Percentiles rank a stretch among this genome's conserved stretches.
These are phyloP conservation scores for Aspergillus melleus DNA, from an alignment of 2,329 filamentous ascomycete genomes.

Conservation along the genomic window DNA sequence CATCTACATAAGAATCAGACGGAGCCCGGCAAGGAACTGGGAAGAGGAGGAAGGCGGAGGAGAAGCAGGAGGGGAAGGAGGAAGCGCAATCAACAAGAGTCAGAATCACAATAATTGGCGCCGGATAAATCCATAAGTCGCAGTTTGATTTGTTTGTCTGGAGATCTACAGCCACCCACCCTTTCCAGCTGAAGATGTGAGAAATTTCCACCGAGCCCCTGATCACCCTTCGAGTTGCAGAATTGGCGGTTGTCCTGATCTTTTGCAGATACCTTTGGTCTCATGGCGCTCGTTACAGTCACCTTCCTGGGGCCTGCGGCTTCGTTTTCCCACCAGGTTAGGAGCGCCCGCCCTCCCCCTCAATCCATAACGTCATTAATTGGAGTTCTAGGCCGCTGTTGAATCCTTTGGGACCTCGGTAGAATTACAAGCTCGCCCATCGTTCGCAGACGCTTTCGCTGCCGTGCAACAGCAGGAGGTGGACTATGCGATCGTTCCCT, in stretches of 20 bases:
- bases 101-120: neutral
- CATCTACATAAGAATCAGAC: neutral
- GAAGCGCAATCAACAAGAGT: too few species aligned
- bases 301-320: slow-evolving; percentile 65
- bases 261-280: neutral
- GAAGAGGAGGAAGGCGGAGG: neutral
- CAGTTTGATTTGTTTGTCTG: slow-evolving; percentile 27
- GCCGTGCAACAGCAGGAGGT: slow-evolving; percentile 68
- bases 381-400: slow-evolving; percentile 52
- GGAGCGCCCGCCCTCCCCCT: slow-evolving; percentile 6
- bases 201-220: neutral
- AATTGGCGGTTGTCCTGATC: neutral
- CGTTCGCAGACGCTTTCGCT: slow-evolving; percentile 69
- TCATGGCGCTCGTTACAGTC: slow-evolving; percentile 31
- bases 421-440: slow-evolving; percentile 35
- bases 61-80: too few species aligned
- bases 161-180: neutral
- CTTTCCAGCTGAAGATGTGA: neutral
- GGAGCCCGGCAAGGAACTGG: neutral
- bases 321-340: slow-evolving; percentile 70
- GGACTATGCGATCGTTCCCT: slow-evolving; percentile 79
- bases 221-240: neutral
- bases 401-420: slow-evolving; percentile 46
- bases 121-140: neutral
- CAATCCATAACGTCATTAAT: slow-evolving; percentile 20